These are phyloP conservation scores for Crinitomyces ghanaensis DNA, from an alignment of 805 yeast genomes.

Conservation along the genomic window DNA sequence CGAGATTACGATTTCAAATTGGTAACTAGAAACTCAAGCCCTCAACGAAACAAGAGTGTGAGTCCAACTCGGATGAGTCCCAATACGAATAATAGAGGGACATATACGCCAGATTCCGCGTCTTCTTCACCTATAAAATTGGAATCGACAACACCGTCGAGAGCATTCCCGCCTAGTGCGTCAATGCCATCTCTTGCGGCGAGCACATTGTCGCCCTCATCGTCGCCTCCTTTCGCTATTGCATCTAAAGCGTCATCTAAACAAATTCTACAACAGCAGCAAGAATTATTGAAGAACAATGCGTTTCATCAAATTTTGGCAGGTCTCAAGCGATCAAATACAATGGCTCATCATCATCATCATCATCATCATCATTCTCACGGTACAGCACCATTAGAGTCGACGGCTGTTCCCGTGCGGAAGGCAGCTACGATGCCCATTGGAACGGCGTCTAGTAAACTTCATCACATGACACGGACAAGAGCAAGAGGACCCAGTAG, in stretches of 20 bases:
- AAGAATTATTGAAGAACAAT: too few species aligned
- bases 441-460: conserved; percentile 7
- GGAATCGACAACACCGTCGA: too few species aligned
- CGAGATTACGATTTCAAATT: too few species aligned
- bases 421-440: conserved; percentile 17
- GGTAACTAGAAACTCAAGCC: conserved; percentile 3
- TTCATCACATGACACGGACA: conserved; percentile 24
- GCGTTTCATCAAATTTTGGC: not conserved
- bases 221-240: too few species aligned
- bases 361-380: conserved; percentile 1
- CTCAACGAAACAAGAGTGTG: not conserved
- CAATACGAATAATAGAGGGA: not conserved
- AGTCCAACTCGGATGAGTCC: conserved; percentile 4
- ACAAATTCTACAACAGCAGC: too few species aligned
- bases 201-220: too few species aligned
- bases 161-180: too few species aligned
- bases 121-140: too few species aligned
- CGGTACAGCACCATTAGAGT: conserved; percentile 4
- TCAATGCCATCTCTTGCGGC: too few species aligned
- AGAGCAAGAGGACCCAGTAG: conserved; percentile 31
- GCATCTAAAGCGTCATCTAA: too few species aligned
- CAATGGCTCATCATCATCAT: not conserved
- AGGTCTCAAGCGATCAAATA: not conserved
- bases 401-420: conserved; percentile 2
- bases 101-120: too few species aligned